Evolutionary conservation across 1,284 basidiomycete genomes (phyloP).

Genomic region (Ceratobasidium sp.): DNA sequence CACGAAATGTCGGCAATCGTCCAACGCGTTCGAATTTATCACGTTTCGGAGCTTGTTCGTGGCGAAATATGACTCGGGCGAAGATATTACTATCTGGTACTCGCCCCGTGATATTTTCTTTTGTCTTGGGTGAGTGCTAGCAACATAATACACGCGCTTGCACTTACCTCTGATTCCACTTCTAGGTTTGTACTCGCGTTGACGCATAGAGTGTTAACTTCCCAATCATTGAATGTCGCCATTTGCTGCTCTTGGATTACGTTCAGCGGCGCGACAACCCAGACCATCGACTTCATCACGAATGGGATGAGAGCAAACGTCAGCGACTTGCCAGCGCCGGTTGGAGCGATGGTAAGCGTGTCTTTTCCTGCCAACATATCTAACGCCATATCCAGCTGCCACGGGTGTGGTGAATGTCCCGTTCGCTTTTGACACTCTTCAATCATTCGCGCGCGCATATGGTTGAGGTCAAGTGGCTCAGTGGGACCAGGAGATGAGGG

Average conservation of each 20-base stretch:
- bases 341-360: not conserved
- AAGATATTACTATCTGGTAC: conserved; percentile 21
- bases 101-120: not conserved
- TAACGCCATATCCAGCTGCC: not conserved
- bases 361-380: not conserved
- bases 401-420: not conserved
- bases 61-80: not conserved
- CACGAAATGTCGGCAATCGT: not conserved
- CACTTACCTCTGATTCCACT: not conserved
- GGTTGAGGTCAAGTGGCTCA: not conserved
- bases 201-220: not conserved
- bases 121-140: too few species aligned
- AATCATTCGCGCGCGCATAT: not conserved
- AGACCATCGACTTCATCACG: not conserved
- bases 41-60: conserved; percentile 18
- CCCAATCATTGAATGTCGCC: not conserved
- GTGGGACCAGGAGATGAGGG: not conserved
- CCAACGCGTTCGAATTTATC: not conserved
- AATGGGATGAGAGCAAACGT: not conserved
- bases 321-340: not conserved
- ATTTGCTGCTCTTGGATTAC: conserved; percentile 8
- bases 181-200: not conserved
- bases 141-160: not conserved
- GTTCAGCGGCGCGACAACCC: not conserved
- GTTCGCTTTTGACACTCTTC: not conserved